Percentiles rank a stretch among this genome's conserved stretches.
These are phyloP conservation scores for Quercus rubra DNA, from an alignment of 306 rosid genomes.

Conservation along the genomic window DNA sequence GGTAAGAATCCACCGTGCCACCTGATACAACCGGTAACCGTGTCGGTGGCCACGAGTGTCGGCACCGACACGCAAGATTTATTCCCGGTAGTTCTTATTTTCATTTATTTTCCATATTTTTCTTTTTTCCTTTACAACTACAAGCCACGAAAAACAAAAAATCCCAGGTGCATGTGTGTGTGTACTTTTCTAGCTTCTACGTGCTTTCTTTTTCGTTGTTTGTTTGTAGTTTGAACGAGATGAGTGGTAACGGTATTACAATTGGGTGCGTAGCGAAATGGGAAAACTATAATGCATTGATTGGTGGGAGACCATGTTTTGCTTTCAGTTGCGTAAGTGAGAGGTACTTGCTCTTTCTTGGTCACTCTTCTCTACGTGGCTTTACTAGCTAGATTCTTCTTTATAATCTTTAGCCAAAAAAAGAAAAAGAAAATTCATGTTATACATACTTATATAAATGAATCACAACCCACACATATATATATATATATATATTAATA, in stretches of 20 bases:
- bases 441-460: not conserved
- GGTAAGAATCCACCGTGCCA: not conserved
- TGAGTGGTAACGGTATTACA: not conserved
- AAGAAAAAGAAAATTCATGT: no score
- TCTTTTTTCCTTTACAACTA: not conserved
- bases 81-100: slow-evolving; percentile 33
- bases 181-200: not conserved
- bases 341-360: not conserved
- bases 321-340: slow-evolving; percentile 2
- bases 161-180: not conserved
- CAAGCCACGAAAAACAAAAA: slow-evolving; percentile 4
- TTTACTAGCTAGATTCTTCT: no score
- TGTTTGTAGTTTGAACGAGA: not conserved
- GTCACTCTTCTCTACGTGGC: slow-evolving; percentile 20
- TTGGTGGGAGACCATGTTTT: not conserved
- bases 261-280: slow-evolving; percentile 13
- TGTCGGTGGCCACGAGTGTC: slow-evolving; percentile 35
- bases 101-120: not conserved
- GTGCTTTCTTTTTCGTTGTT: slow-evolving; percentile 8
- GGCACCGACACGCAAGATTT: slow-evolving; percentile 71
- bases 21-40: slow-evolving; percentile 22
- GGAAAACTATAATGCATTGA: slow-evolving; percentile 1
- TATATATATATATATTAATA: not conserved
- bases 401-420: not conserved
- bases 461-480: not conserved